Conservation (phyloP, 306 rosid genomes). For the Canavalia ensiformis region DNA sequence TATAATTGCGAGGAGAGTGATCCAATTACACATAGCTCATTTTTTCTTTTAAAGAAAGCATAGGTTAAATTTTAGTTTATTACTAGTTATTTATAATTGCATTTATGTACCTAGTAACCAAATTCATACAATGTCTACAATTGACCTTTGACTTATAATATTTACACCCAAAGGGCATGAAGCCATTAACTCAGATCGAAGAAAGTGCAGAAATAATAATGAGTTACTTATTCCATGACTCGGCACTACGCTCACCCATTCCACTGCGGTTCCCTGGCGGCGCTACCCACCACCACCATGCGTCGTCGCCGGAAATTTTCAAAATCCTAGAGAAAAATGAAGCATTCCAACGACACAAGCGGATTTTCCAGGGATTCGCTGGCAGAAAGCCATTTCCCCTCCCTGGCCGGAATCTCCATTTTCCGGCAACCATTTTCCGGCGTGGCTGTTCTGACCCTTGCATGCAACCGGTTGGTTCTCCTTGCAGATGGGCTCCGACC, state of each 20-base stretch:
- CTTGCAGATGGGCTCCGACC: constrained; percentile 70
- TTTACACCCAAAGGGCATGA: constrained; percentile 37
- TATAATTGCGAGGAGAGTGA: no score
- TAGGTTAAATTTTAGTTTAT: no score
- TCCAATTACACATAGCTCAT: no score
- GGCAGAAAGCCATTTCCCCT: constrained; percentile 41
- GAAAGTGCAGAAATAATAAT: neutral
- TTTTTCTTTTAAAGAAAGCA: no score
- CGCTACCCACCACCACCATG: constrained; percentile 8
- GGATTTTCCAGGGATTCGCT: constrained; percentile 82
- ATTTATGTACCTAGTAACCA: no score
- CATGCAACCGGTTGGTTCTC: constrained; percentile 58
- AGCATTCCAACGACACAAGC: constrained; percentile 87
- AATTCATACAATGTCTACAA: neutral
- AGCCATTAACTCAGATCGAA: neutral
- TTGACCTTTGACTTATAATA: constrained; percentile 37
- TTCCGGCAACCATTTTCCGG: constrained; percentile 44
- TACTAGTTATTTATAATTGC: no score
- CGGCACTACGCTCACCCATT: constrained; percentile 15
- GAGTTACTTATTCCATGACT: neutral
- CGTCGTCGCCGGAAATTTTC: neutral
- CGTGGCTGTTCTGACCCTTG: constrained; percentile 33
- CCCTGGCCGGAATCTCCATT: constrained; percentile 41
- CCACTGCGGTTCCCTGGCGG: constrained; percentile 48
- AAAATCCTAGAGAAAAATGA: constrained; percentile 64